Evolutionary conservation across 2,329 filamentous ascomycete genomes (phyloP).

Genomic region (Penicillium sp.): DNA sequence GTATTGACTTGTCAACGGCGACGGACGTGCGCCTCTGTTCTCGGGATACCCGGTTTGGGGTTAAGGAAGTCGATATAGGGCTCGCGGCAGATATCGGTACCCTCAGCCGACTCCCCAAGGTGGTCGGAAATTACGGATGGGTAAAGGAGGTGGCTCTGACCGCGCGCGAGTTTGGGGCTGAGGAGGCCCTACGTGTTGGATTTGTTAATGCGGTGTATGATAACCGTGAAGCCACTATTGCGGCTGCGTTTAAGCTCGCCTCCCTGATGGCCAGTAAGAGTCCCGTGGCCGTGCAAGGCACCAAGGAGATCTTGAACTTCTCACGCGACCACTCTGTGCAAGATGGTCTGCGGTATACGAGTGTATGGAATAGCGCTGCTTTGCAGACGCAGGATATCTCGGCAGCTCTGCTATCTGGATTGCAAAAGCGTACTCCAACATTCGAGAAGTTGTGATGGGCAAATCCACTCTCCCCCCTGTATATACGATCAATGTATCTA

Average conservation of each 20-base stretch:
- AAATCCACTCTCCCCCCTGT: background rate
- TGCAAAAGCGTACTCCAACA: conserved; percentile 73
- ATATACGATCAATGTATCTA: background rate
- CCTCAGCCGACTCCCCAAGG: conserved; percentile 47
- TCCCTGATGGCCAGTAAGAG: conserved; percentile 71
- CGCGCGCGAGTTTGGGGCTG: conserved; percentile 43
- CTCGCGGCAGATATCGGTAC: conserved; percentile 50
- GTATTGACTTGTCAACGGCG: conserved; percentile 59
- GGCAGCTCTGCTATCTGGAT: conserved; percentile 68
- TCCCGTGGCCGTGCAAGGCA: conserved; percentile 81
- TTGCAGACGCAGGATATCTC: conserved; percentile 77
- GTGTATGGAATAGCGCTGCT: conserved; percentile 81
- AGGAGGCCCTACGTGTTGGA: conserved; percentile 45
- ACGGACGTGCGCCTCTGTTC: conserved; percentile 45
- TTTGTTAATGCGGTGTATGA: conserved; percentile 44
- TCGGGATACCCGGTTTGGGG: conserved; percentile 37
- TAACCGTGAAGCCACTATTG: conserved; percentile 60
- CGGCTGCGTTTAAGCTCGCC: conserved; percentile 62
- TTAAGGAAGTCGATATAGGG: conserved; percentile 52
- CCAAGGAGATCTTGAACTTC: conserved; percentile 82
- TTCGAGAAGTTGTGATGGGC: conserved; percentile 73
- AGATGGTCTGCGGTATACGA: conserved; percentile 79
- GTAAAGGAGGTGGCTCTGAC: conserved; percentile 49
- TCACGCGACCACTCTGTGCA: conserved; percentile 72
- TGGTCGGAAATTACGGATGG: conserved; percentile 47